phyloP scores from a whole-genome alignment of 2,329 filamentous ascomycete genomes.

The Epichloe elymi region DNA sequence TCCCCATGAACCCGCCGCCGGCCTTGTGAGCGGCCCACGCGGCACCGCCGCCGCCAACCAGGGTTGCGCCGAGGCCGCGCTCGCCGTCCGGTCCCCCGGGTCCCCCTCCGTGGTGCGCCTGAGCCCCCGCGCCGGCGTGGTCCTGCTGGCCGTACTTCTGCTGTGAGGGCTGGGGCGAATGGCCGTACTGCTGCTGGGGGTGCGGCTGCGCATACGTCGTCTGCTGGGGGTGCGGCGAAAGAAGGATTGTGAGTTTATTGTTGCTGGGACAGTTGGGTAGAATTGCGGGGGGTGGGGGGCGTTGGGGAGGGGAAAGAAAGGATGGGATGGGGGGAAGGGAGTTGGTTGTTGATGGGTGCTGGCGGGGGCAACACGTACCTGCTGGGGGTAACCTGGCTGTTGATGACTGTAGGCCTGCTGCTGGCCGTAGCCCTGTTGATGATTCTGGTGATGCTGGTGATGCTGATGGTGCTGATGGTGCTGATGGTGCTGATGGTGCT shows the following conservation, averaged over 20 bases:
- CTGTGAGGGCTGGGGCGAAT: not conserved
- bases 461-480: constrained; percentile 10
- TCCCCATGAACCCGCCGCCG: constrained; percentile 38
- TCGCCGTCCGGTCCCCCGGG: constrained; percentile 23
- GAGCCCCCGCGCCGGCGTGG: constrained; percentile 6
- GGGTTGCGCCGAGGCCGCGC: constrained; percentile 41
- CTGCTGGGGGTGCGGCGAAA: not conserved
- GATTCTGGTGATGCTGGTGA: constrained; percentile 12
- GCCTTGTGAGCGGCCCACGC: constrained; percentile 40
- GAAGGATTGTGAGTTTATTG: too few relatives aligned
- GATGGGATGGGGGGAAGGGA: not conserved
- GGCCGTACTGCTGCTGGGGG: constrained; percentile 5
- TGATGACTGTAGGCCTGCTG: constrained; percentile 7
- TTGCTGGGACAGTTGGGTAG: too few relatives aligned
- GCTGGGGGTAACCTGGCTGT: not conserved
- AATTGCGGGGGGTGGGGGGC: too few relatives aligned
- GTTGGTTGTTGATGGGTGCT: too few relatives aligned
- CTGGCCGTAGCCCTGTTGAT: not conserved
- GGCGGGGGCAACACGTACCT: not conserved
- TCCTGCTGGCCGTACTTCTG: constrained; percentile 5
- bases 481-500: constrained; percentile 15
- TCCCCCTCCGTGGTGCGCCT: too few relatives aligned
- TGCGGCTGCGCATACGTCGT: not conserved
- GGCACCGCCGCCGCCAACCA: constrained; percentile 40
- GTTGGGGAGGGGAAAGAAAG: too few relatives aligned